phyloP scores from a whole-genome alignment of 768 basidiomycete genomes.

The Agaricus subrufescens region DNA sequence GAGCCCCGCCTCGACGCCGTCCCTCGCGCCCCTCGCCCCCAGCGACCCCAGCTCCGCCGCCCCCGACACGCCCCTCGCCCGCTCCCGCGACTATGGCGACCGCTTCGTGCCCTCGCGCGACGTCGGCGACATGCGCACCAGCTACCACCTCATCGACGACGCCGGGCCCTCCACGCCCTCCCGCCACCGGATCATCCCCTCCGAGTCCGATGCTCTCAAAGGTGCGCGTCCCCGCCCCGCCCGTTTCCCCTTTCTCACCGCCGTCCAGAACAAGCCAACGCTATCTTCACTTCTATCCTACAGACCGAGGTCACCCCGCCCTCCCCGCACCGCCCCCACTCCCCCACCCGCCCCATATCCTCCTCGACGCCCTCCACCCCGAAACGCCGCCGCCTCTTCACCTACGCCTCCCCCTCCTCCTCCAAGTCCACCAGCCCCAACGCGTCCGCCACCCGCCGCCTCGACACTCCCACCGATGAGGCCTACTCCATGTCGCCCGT shows the following conservation, averaged over 20 bases:
- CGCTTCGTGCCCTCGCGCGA: conserved; percentile 71
- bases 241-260: background rate
- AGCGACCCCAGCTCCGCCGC: conserved; percentile 51
- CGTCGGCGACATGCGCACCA: conserved; percentile 57
- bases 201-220: conserved; percentile 73
- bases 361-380: conserved; percentile 45
- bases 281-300: conserved; percentile 72
- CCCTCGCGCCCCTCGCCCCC: conserved; percentile 49
- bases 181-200: conserved; percentile 59
- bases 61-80: conserved; percentile 37
- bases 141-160: conserved; percentile 62
- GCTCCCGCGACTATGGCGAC: conserved; percentile 44
- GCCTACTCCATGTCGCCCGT: conserved; percentile 91
- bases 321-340: conserved; percentile 56
- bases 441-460: conserved; percentile 29
- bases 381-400: conserved; percentile 55
- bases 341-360: conserved; percentile 49
- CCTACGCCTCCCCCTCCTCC: conserved; percentile 59
- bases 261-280: conserved; percentile 72
- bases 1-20: conserved; percentile 32
- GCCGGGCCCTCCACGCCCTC: conserved; percentile 52
- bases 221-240: conserved; percentile 31
- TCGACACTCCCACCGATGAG: conserved; percentile 84
- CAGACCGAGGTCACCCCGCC: conserved; percentile 76
- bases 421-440: conserved; percentile 53